These are phyloP conservation scores for Coccomyxa sp. DNA, from an alignment of 139 green algal genomes.

Conservation along the genomic window DNA sequence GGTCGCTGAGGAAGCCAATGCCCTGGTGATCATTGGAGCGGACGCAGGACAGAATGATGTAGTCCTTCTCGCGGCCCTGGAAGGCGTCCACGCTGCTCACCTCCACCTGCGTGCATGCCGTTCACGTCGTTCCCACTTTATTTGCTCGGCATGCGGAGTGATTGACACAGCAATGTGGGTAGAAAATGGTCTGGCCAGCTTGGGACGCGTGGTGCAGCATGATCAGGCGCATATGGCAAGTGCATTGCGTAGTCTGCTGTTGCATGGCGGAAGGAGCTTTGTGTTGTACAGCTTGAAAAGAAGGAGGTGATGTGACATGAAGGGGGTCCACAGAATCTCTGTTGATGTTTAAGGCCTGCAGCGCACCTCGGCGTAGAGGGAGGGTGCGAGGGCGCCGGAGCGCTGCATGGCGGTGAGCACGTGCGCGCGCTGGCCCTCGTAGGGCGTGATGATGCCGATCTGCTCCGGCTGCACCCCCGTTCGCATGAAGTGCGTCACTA, in stretches of 20 bases:
- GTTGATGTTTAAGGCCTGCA: no score
- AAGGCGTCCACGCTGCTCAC: conserved; percentile 82
- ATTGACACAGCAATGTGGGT: no score
- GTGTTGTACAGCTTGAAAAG: no score
- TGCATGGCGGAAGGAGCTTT: no score
- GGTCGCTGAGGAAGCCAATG: conserved; percentile 96
- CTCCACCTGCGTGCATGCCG: conserved; percentile 46
- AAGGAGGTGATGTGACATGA: no score
- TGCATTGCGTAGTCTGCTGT: no score
- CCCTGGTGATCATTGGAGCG: conserved; percentile 89
- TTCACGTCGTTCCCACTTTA: neutral
- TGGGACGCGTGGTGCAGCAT: no score
- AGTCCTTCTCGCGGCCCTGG: conserved; percentile 96
- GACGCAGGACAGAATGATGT: conserved; percentile 97
- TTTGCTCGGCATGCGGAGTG: no score
- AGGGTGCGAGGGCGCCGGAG: conserved; percentile 69
- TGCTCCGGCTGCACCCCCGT: conserved; percentile 67
- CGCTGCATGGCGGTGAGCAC: conserved; percentile 71
- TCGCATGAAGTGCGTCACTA: conserved; percentile 81
- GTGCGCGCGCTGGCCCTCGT: conserved; percentile 95
- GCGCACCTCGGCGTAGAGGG: conserved; percentile 81
- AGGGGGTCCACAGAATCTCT: no score
- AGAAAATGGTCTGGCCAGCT: no score
- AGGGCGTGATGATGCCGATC: conserved; percentile 98
- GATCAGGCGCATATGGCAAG: no score